Evolutionary conservation across 495 filamentous ascomycete genomes (phyloP).

Genomic region (Gamarada debralockiae): DNA sequence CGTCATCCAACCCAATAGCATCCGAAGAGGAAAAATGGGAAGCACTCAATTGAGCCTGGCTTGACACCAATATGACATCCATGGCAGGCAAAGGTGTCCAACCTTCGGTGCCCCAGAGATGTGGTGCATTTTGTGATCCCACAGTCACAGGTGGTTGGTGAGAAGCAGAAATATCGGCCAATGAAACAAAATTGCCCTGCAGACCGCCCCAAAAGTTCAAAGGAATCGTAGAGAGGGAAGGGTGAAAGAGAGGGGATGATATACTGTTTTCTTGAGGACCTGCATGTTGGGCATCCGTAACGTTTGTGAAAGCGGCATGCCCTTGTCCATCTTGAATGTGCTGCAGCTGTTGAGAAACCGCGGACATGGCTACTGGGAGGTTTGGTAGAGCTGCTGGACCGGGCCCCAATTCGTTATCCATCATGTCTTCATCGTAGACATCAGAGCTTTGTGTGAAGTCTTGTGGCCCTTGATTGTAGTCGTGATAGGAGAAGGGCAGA

Average conservation of each 20-base stretch:
- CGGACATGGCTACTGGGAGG: slow-evolving; percentile 17
- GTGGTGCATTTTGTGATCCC: slow-evolving; percentile 1
- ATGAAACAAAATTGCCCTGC: slow-evolving; percentile 10
- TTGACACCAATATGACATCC: neutral
- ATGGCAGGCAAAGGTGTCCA: slow-evolving; percentile 1
- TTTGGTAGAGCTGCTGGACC: neutral
- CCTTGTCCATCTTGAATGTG: slow-evolving; percentile 25
- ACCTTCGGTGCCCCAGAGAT: slow-evolving; percentile 8
- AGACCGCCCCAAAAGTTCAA: neutral
- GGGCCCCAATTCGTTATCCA: neutral
- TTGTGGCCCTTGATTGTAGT: neutral
- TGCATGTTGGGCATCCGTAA: slow-evolving; percentile 2
- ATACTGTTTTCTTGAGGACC: slow-evolving; percentile 16
- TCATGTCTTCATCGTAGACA: neutral
- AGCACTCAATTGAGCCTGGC: neutral
- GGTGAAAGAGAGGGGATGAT: slow-evolving; percentile 16
- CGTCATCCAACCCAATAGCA: neutral
- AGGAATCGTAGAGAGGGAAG: neutral
- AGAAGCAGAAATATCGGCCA: neutral
- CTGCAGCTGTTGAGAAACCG: slow-evolving; percentile 20
- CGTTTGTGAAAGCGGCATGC: slow-evolving; percentile 9
- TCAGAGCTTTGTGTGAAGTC: neutral
- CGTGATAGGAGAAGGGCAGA: neutral
- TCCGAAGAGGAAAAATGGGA: neutral
- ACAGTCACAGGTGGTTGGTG: neutral